These are phyloP conservation scores for Leucogyrophana mollusca DNA, from an alignment of 768 basidiomycete genomes.

Conservation along the genomic window DNA sequence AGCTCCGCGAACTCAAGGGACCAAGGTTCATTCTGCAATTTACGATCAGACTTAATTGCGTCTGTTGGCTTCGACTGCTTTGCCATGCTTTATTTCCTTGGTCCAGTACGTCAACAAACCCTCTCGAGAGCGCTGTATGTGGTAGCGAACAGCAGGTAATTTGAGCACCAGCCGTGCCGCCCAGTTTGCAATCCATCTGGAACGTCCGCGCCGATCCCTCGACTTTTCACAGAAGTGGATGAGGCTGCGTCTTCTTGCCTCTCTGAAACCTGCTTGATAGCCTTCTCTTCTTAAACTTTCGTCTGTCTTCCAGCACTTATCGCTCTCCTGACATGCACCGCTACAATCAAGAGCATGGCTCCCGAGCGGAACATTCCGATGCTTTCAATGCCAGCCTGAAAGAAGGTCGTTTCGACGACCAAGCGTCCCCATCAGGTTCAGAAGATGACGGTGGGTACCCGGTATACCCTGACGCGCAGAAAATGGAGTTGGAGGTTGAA, in stretches of 20 bases:
- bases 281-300: slow-evolving; percentile 21
- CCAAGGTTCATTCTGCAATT: slow-evolving; percentile 24
- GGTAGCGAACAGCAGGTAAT: slow-evolving; percentile 14
- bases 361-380: slow-evolving; percentile 25
- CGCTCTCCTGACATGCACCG: slow-evolving; percentile 24
- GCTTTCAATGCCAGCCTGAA: slow-evolving; percentile 21
- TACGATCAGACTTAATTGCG: slow-evolving; percentile 32
- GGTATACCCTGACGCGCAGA: slow-evolving; percentile 32
- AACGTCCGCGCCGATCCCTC: slow-evolving; percentile 24
- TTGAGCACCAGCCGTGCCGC: slow-evolving; percentile 15
- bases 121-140: slow-evolving; percentile 23
- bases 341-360: slow-evolving; percentile 22
- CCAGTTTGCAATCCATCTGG: slow-evolving; percentile 27
- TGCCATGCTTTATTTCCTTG: slow-evolving; percentile 30
- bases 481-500: slow-evolving; percentile 44
- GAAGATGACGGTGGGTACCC: slow-evolving; percentile 50
- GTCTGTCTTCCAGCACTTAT: slow-evolving; percentile 13
- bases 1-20: slow-evolving; percentile 33
- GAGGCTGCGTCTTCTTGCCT: slow-evolving; percentile 3
- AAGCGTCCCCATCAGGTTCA: slow-evolving; percentile 53
- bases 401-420: slow-evolving; percentile 39
- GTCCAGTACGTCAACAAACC: slow-evolving; percentile 25
- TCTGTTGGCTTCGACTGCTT: slow-evolving; percentile 23
- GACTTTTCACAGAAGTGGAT: slow-evolving; percentile 14
- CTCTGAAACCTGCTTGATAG: slow-evolving; percentile 1